Percentiles rank a stretch among this genome's conserved stretches.
These are phyloP conservation scores for Bruguiera parviflora DNA, from an alignment of 345 rosid species.

Conservation along the genomic window DNA sequence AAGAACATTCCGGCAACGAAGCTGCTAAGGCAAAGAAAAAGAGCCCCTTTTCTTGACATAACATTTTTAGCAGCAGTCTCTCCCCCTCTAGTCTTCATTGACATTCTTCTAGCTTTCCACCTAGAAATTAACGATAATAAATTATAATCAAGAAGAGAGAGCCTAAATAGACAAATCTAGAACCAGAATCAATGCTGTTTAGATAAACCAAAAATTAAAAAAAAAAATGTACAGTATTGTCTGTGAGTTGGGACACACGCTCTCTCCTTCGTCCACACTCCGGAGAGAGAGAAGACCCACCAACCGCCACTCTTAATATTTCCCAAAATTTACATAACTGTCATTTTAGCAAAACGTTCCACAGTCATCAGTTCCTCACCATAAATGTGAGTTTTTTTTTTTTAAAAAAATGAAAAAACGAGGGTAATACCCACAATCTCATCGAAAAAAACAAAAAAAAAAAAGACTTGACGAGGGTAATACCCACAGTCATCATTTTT, in stretches of 20 bases:
- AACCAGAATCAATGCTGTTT: constrained; percentile 1
- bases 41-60: constrained; percentile 47
- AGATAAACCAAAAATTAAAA: not conserved
- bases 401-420: too few relatives aligned
- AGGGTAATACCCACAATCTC: too few relatives aligned
- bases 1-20: constrained; percentile 78
- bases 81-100: constrained; percentile 53
- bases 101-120: constrained; percentile 35
- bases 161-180: constrained; percentile 4
- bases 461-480: too few relatives aligned
- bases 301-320: constrained; percentile 20
- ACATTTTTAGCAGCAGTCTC: constrained; percentile 37
- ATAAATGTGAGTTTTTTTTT: not conserved
- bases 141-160: not conserved
- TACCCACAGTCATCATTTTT: too few relatives aligned
- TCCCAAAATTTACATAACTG: constrained; percentile 14
- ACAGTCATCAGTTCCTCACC: not conserved
- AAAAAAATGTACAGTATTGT: not conserved
- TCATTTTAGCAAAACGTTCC: not conserved
- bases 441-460: too few relatives aligned
- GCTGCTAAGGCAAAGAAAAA: constrained; percentile 62
- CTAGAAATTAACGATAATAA: not conserved
- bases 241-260: not conserved
- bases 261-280: not conserved
- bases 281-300: constrained; percentile 10